Conservation (phyloP, 805 yeast species). For the Suhomyces sp. region DNA sequence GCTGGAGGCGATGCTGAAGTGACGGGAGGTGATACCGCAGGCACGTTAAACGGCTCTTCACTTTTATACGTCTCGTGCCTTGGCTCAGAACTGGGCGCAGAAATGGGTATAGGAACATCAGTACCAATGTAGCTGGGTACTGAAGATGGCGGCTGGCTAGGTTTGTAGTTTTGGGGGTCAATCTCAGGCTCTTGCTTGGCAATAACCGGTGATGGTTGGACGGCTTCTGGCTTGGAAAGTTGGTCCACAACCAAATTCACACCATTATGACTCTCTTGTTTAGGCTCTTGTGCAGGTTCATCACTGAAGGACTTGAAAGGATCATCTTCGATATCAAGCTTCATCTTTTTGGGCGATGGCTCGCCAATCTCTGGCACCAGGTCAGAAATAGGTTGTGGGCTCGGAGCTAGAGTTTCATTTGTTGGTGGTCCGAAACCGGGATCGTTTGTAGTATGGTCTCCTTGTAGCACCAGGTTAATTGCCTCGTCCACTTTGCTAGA, state of each 20-base stretch:
- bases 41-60: not conserved
- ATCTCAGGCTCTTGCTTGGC: not conserved
- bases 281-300: not conserved
- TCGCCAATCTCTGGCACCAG: not conserved
- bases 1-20: not conserved
- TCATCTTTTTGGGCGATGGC: slow-evolving; percentile 2
- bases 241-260: not conserved
- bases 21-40: not conserved
- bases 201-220: not conserved
- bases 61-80: not conserved
- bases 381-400: not conserved
- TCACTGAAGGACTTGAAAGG: not conserved
- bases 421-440: not conserved
- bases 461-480: not conserved
- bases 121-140: not conserved
- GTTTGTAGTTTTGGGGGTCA: not conserved
- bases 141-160: not conserved
- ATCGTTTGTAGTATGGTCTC: not conserved
- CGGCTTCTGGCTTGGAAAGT: not conserved
- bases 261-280: not conserved
- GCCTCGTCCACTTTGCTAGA: not conserved
- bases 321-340: not conserved
- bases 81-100: not conserved
- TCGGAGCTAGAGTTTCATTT: not conserved
- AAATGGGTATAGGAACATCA: not conserved